Base-by-base conservation (phyloP, 1,284 basidiomycete species). In the Meira nashicola region DNA sequence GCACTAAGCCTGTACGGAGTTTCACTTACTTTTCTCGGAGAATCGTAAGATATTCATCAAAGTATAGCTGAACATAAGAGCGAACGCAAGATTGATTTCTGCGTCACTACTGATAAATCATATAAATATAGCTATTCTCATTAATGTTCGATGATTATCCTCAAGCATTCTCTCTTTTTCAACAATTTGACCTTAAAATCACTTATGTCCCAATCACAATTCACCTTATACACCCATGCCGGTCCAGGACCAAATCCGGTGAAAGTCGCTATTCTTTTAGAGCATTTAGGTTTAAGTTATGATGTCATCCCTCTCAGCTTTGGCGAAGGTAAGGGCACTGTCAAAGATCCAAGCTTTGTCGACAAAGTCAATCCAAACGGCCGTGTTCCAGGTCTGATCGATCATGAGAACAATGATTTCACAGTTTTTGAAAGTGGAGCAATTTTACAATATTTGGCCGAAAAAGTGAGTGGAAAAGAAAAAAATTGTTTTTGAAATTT, bases 341-440 rank as follows among this genome's bases (percentile, higher is more conserved):
- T 76, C 46, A 76, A 76, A 64, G 62, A 64, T 5, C 60, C 56
- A 41, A 70, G 72, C 44, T 74, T 65, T 55, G 61, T 74, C 37
- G 61, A 65, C 48, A 43, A 72, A 48, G 70, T 69, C 56, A 71
- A 70, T 55, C 69, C 64, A 33, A 74, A 73, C 57, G 71, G 73
- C 11, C 60, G 73, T n/a, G 72, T 73, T 1, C 71, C 73, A 15
- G 62, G 64, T 12, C 55, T 75, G n/a, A 65, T 75, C 1, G 57
- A 59, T 50, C 63, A 65, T 50, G 8, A 8, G 11, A 59, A 62
- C 39, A 53, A 41, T 23, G 62, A 65, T 46, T 65, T 65, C 39
- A 46, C 40, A 48, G 46, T 65, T 6, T 76, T 70, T 70, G 73
- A 76, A 49, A 58, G 53, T 0, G 69, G 73, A 15, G 73, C 73